Evolutionary conservation across 805 yeast genomes (phyloP).

Genomic region (Ogataea paradorogensis): DNA sequence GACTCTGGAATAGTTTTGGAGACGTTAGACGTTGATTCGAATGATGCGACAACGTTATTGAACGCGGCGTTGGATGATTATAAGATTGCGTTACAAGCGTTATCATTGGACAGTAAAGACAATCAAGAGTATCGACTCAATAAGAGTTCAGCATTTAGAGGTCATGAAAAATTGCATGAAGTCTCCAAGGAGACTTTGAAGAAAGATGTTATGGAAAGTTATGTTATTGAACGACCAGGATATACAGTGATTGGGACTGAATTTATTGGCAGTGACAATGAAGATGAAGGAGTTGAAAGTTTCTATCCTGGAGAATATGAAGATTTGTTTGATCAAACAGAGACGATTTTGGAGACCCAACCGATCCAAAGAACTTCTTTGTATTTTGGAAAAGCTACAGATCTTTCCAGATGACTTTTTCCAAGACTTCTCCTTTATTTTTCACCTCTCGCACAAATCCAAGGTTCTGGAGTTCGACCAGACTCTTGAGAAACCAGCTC

Average conservation of each 20-base stretch:
- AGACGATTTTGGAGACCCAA: background rate
- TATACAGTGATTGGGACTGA: slow-evolving; percentile 14
- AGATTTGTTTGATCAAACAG: slow-evolving; percentile 11
- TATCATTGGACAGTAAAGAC: slow-evolving; percentile 9
- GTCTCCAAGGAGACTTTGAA: slow-evolving; percentile 5
- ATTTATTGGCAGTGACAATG: slow-evolving; percentile 9
- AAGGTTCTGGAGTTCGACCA: slow-evolving; percentile 64
- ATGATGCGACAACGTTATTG: slow-evolving; percentile 21
- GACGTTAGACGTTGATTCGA: slow-evolving; percentile 14
- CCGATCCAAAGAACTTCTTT: slow-evolving; percentile 21
- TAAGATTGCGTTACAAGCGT: slow-evolving; percentile 19
- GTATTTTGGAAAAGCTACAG: slow-evolving; percentile 35
- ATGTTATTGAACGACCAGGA: slow-evolving; percentile 3
- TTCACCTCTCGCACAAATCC: slow-evolving; percentile 67
- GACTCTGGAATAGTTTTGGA: slow-evolving; percentile 20
- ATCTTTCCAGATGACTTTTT: slow-evolving; percentile 71
- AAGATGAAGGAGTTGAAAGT: slow-evolving; percentile 7
- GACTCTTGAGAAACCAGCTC: slow-evolving; percentile 72
- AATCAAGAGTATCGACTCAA: slow-evolving; percentile 7
- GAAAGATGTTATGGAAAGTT: background rate
- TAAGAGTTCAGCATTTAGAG: slow-evolving; percentile 16
- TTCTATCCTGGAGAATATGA: slow-evolving; percentile 11
- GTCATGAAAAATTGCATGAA: slow-evolving; percentile 12
- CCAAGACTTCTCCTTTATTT: slow-evolving; percentile 61
- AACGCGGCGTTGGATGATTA: slow-evolving; percentile 27